phyloP scores from a whole-genome alignment of 1,139 yeast genomes.

The Pichia sp. region DNA sequence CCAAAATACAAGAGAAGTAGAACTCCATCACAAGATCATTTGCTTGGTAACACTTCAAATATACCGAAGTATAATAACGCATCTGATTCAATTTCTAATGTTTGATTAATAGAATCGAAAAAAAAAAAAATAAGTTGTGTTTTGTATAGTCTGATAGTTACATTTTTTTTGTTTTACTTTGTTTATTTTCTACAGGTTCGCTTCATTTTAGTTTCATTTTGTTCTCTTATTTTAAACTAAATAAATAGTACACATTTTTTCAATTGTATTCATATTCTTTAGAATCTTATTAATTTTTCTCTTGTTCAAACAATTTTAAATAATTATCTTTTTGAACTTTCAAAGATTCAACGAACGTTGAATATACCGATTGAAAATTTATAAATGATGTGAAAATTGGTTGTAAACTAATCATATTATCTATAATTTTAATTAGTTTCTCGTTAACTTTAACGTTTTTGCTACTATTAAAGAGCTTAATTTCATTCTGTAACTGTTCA shows the following conservation, averaged over 20 bases:
- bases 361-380: constrained; percentile 42
- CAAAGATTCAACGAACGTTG: constrained; percentile 37
- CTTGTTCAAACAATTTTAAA: constrained; percentile 20
- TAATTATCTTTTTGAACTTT: constrained; percentile 33
- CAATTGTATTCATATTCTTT: background rate
- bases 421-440: constrained; percentile 15
- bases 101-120: background rate
- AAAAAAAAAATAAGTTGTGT: background rate
- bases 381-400: constrained; percentile 48
- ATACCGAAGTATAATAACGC: constrained; percentile 1
- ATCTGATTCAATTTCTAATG: background rate
- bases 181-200: no score
- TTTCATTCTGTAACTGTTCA: constrained; percentile 32
- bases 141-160: background rate
- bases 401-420: constrained; percentile 37
- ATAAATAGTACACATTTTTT: no score
- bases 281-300: background rate
- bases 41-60: background rate
- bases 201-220: no score
- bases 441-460: constrained; percentile 6
- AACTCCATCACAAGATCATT: constrained; percentile 12
- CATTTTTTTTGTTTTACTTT: background rate
- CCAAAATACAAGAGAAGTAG: constrained; percentile 5
- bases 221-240: no score
- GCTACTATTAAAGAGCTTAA: constrained; percentile 12